These are phyloP conservation scores for Psilocybe sp. DNA, from an alignment of 768 basidiomycete genomes.

Conservation along the genomic window DNA sequence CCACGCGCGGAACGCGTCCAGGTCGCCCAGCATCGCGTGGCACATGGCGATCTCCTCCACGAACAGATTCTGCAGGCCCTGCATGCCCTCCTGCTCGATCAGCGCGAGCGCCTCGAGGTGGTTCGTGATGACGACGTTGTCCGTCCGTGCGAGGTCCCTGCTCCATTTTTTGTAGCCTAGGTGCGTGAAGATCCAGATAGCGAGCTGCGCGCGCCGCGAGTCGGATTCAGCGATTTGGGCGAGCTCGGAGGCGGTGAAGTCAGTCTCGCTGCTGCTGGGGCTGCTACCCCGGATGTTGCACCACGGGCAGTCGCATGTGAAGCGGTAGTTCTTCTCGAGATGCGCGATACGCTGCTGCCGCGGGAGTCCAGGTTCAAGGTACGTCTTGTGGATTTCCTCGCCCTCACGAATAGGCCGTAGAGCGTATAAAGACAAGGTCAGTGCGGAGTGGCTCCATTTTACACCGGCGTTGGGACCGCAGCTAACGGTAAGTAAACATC, in stretches of 20 bases:
- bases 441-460: conserved; percentile 37
- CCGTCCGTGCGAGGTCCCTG: conserved; percentile 36
- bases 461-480: conserved; percentile 43
- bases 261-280: neutral
- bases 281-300: conserved; percentile 25
- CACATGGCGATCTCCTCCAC: conserved; percentile 41
- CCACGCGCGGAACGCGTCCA: conserved; percentile 33
- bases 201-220: conserved; percentile 28
- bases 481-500: conserved; percentile 18
- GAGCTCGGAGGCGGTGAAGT: conserved; percentile 5
- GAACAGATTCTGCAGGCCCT: conserved; percentile 37
- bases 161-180: conserved; percentile 40
- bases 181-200: conserved; percentile 32
- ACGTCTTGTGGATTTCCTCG: conserved; percentile 46
- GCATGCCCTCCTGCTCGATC: conserved; percentile 39
- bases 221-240: conserved; percentile 26
- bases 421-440: conserved; percentile 39
- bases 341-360: conserved; percentile 29
- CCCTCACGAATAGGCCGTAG: conserved; percentile 33
- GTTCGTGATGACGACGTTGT: conserved; percentile 35
- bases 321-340: conserved; percentile 37
- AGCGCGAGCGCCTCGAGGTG: conserved; percentile 36
- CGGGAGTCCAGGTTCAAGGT: conserved; percentile 37
- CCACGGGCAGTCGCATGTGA: conserved; percentile 37
- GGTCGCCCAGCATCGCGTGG: conserved; percentile 38